Conservation (phyloP, 257 asterid species). For the Nicotiana attenuata region DNA sequence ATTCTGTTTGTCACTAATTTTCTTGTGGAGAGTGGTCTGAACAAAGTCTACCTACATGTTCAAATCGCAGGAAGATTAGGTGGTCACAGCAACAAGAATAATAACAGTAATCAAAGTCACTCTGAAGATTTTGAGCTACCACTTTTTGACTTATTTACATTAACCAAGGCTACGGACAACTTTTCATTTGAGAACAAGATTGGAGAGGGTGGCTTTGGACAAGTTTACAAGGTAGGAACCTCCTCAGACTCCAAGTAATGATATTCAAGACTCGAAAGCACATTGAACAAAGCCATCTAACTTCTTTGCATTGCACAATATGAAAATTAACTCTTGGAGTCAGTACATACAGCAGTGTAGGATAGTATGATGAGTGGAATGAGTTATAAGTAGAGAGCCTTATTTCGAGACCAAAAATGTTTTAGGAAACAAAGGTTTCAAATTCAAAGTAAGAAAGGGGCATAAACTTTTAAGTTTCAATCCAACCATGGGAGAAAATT, state of each 20-base stretch:
- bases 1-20: neutral
- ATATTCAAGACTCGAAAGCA: neutral
- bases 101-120: neutral
- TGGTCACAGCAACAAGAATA: neutral
- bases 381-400: too few relatives aligned
- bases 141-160: slow-evolving; percentile 12
- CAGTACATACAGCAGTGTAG: too few relatives aligned
- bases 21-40: neutral
- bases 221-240: slow-evolving; percentile 33
- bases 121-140: slow-evolving; percentile 22
- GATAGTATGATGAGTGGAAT: too few relatives aligned
- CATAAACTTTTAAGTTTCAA: too few relatives aligned
- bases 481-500: too few relatives aligned
- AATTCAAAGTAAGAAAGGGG: too few relatives aligned
- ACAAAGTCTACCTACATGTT: neutral
- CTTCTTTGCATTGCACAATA: neutral
- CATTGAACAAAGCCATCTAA: neutral
- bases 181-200: slow-evolving; percentile 28
- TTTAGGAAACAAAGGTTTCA: too few relatives aligned
- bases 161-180: slow-evolving; percentile 26
- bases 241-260: neutral
- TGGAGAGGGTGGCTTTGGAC: slow-evolving; percentile 48
- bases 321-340: neutral
- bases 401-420: too few relatives aligned
- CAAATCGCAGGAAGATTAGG: neutral